Conservation (phyloP, 1,139 yeast genomes). For the Saccharomyces hybrid region DNA sequence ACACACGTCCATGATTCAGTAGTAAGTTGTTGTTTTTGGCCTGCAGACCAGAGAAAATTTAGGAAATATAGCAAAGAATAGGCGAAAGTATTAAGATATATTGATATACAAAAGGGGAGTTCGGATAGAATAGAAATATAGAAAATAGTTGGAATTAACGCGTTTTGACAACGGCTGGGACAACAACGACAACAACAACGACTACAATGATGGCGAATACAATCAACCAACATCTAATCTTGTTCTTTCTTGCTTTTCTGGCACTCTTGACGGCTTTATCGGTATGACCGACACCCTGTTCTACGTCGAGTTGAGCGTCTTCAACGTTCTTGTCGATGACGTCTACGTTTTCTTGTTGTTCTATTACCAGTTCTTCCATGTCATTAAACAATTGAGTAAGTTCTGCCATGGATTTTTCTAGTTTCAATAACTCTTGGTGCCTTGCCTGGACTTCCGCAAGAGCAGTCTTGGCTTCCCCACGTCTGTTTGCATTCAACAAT, state of each 20-base stretch:
- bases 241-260: slow-evolving; percentile 84
- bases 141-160: neutral
- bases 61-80: neutral
- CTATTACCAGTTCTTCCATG: slow-evolving; percentile 93
- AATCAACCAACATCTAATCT: slow-evolving; percentile 77
- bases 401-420: slow-evolving; percentile 94
- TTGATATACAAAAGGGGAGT: neutral
- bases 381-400: slow-evolving; percentile 90
- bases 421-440: slow-evolving; percentile 90
- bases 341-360: slow-evolving; percentile 85
- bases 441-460: slow-evolving; percentile 93
- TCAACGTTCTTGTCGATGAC: slow-evolving; percentile 76
- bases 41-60: neutral
- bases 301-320: slow-evolving; percentile 82
- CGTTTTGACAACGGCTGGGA: slow-evolving; percentile 30
- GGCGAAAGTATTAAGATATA: neutral
- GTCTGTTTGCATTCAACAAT: slow-evolving; percentile 79
- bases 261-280: slow-evolving; percentile 86
- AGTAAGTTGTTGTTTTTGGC: neutral
- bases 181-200: slow-evolving; percentile 62
- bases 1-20: neutral
- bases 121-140: neutral
- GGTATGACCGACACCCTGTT: slow-evolving; percentile 92
- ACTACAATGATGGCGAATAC: slow-evolving; percentile 51
- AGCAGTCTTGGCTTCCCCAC: slow-evolving; percentile 96